These are phyloP conservation scores for Xylariaceae sp. DNA, from an alignment of 2,329 filamentous ascomycete genomes.

Conservation along the genomic window DNA sequence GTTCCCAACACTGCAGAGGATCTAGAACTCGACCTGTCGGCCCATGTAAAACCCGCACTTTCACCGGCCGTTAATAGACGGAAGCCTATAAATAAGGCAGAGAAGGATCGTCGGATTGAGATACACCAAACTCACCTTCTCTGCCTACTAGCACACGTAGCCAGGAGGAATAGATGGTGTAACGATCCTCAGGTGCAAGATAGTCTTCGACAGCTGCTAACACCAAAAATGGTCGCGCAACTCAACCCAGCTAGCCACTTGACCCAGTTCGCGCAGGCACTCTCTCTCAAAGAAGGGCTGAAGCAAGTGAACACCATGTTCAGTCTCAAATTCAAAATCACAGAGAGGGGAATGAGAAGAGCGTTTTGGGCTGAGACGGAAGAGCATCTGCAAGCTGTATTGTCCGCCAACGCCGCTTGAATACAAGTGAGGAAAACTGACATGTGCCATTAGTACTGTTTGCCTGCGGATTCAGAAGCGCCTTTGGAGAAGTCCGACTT, in stretches of 20 bases:
- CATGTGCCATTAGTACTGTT: conserved; percentile 43
- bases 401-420: conserved; percentile 21
- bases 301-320: conserved; percentile 64
- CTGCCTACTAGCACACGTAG: conserved; percentile 73
- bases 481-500: conserved; percentile 71
- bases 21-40: conserved; percentile 51
- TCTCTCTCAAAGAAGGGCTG: conserved; percentile 76
- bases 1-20: conserved; percentile 32
- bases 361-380: conserved; percentile 71
- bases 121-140: conserved; percentile 85
- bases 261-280: conserved; percentile 70
- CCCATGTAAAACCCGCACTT: conserved; percentile 37
- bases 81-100: conserved; percentile 51
- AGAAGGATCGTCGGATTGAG: conserved; percentile 58
- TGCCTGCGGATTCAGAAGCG: conserved; percentile 61
- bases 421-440: conserved; percentile 12
- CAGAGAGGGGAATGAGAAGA: conserved; percentile 63
- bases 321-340: conserved; percentile 65
- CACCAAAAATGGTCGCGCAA: conserved; percentile 60
- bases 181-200: conserved; percentile 69
- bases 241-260: conserved; percentile 65
- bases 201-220: conserved; percentile 60
- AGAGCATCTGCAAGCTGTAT: conserved; percentile 56
- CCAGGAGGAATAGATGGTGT: conserved; percentile 82
- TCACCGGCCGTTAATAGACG: conserved; percentile 39